Evolutionary conservation across 2,329 filamentous ascomycete species (phyloP), one percentile per base, ranked within the genome.

Genomic region (Leptoxyphium fumago): DNA sequence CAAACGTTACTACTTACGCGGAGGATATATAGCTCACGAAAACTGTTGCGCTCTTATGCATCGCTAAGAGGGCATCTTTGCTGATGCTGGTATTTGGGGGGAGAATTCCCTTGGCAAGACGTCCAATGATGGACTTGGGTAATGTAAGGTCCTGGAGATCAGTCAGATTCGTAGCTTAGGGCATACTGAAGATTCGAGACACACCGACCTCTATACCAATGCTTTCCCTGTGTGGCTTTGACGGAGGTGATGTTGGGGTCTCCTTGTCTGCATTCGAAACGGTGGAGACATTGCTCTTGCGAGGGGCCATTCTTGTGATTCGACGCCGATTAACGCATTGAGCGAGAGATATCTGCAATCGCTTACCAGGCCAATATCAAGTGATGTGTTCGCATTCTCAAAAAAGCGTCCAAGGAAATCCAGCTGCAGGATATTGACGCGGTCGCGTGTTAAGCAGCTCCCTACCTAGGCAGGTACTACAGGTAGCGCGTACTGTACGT

Each of bases 1-100:
- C 39, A 17, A 17, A 17, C 38, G 21, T 14, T 2, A 43, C 29
- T 17, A 71, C 80, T 44, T 72, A 89, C 84, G 79, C 75, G 48
- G 77, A 74, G 39, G 82, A 80, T 29, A 91, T 68, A 61, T 88
- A 84, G 64, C 77, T 89, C 53, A 91, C 81, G 57, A 91, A 91
- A 0, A 91, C 79, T 1, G 82, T 88, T 7, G 84, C 81, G 62
- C 82, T 83, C 65, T 88, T 88, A 52, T 77, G 82, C 67, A 91
- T 73, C 9, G 84, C 84, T 42, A 85, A 65, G 44, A 88, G 75
- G 38, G 84, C 84, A 65, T 87, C 86, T 56, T 80, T 84, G 60
- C 89, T 83, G 41, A 89, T 84, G 63, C 86, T 82, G 5, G 84
- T 88, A 59, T 87, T 87, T 5, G 82, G 72, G 1, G 84, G 84